A percentile compares a stretch with the other conserved stretches of the same genome.
Evolutionary conservation across 257 asterid species (phyloP).

Genomic region (Osmanthus fragrans): DNA sequence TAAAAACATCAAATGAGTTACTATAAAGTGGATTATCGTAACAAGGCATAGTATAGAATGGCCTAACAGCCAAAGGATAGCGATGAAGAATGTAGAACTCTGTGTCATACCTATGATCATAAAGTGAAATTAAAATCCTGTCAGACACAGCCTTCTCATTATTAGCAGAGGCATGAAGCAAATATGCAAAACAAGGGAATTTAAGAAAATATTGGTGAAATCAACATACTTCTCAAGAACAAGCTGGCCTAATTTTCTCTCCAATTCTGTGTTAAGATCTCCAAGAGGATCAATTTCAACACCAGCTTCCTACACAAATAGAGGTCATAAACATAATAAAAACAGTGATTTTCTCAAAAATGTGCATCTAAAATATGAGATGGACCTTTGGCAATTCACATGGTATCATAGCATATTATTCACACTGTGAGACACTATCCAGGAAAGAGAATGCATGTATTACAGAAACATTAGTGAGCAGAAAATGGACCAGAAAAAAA

Average conservation of each 20-base stretch:
- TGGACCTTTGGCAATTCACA: background rate
- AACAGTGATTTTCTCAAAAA: background rate
- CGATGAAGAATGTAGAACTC: constrained; percentile 96
- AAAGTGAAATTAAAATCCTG: constrained; percentile 7
- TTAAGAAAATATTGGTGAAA: constrained; percentile 7
- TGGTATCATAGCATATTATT: background rate
- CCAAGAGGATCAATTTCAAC: constrained; percentile 84
- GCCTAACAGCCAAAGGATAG: constrained; percentile 82
- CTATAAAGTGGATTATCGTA: constrained; percentile 61
- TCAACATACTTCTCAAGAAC: constrained; percentile 70
- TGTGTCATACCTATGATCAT: constrained; percentile 64
- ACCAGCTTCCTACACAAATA: constrained; percentile 72
- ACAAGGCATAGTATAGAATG: constrained; percentile 95
- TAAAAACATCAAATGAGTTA: constrained; percentile 87
- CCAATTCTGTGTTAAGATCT: constrained; percentile 87
- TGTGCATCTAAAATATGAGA: background rate
- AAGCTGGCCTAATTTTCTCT: constrained; percentile 86
- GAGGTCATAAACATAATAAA: background rate
- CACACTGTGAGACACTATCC: background rate
- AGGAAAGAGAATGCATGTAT: background rate
- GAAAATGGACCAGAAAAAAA: background rate
- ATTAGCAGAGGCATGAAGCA: background rate
- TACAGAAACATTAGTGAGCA: background rate
- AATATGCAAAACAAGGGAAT: background rate
- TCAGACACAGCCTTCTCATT: background rate